These are phyloP conservation scores for Vittaforma corneae DNA, from an alignment of 371 early-diverging fungal genomes.

Conservation along the genomic window DNA sequence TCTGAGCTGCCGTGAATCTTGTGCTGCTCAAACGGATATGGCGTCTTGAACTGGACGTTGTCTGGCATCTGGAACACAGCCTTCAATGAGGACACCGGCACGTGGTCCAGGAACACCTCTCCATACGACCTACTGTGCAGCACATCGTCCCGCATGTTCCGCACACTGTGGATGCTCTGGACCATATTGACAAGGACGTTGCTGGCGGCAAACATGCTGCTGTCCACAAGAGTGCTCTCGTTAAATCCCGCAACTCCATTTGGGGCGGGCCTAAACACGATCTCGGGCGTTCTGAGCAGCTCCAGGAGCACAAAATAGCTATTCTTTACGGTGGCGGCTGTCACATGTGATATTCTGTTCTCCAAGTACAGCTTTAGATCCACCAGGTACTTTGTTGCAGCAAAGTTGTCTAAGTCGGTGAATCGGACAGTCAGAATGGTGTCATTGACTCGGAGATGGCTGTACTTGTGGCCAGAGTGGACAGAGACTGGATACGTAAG, in stretches of 20 bases:
- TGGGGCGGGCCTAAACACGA: neutral
- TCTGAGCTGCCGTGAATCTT: neutral
- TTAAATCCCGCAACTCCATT: too few relatives aligned
- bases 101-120: neutral
- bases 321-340: neutral
- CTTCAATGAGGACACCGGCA: neutral
- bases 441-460: neutral
- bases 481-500: neutral
- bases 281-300: neutral
- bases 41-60: neutral
- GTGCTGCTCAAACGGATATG: too few relatives aligned
- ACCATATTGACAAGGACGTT: neutral
- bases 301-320: constrained; percentile 1
- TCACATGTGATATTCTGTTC: neutral
- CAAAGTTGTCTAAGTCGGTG: neutral
- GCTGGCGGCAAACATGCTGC: too few relatives aligned
- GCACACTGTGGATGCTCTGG: neutral
- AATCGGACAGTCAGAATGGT: neutral
- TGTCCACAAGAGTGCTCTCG: neutral
- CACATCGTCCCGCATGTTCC: neutral
- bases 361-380: neutral
- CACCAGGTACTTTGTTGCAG: neutral
- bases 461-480: neutral
- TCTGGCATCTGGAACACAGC: neutral
- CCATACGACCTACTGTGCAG: neutral